phyloP scores from a whole-genome alignment of 192 early-diverging fungal genomes.

The Chytriomyces sp. region DNA sequence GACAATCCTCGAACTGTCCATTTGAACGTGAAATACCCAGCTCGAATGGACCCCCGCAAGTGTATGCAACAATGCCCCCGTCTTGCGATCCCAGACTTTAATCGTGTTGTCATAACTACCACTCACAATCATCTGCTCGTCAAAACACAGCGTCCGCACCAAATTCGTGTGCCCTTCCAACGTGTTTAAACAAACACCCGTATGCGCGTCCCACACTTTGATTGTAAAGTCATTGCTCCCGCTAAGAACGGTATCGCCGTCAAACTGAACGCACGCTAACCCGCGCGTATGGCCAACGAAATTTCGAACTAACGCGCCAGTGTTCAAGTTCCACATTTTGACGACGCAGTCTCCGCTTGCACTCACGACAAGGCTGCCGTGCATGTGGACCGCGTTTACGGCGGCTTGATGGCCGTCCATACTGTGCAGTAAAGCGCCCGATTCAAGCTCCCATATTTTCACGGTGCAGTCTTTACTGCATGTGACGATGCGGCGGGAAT shows the following conservation, averaged over 20 bases:
- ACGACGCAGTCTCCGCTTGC: constrained; percentile 69
- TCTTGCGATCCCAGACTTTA: constrained; percentile 89
- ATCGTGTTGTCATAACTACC: constrained; percentile 95
- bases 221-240: constrained; percentile 59
- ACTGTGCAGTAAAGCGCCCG: constrained; percentile 64
- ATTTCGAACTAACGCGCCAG: constrained; percentile 30
- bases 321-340: constrained; percentile 75
- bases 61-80: constrained; percentile 80
- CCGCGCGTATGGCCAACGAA: constrained; percentile 51
- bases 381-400: constrained; percentile 89
- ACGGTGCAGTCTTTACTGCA: constrained; percentile 95
- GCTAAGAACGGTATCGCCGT: constrained; percentile 41
- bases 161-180: constrained; percentile 80
- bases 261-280: constrained; percentile 53
- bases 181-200: constrained; percentile 45
- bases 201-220: constrained; percentile 50
- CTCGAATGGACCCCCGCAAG: constrained; percentile 66
- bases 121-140: constrained; percentile 79
- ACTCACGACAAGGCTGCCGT: constrained; percentile 72
- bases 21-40: constrained; percentile 98
- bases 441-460: constrained; percentile 77
- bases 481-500: constrained; percentile 71
- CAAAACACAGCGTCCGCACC: constrained; percentile 89
- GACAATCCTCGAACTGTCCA: constrained; percentile 81
- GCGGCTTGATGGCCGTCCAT: constrained; percentile 87